Evolutionary conservation across 1,284 basidiomycete species (phyloP), one percentile per base, ranked within the genome.

Genomic region (Ustilago esculenta): DNA sequence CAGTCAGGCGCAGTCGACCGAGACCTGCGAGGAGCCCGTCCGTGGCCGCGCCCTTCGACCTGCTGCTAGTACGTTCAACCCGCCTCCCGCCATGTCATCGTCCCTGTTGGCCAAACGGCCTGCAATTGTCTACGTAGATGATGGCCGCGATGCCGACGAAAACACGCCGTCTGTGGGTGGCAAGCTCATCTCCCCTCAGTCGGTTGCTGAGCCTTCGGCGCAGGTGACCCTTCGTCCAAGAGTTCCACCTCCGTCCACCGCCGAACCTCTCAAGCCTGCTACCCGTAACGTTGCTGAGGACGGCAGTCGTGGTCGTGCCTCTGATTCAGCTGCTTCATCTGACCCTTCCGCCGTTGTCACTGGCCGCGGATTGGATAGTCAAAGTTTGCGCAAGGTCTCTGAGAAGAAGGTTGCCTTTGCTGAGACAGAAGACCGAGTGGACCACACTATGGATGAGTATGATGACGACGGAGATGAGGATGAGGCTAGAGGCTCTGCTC

Each of bases 331-430:
- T 2, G 20, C 58, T 23, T 27, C 50, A 4, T 50, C 51, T 5
- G 36, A 44, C 30, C 17, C 47, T 9, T 24, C 34, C 9, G 12
- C 46, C 3, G 7, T 45, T 11, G 27, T 32, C 15, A 34, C 32
- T 11, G 27, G 32, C 35, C 36, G 47, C 10, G 51, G 25, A 5
- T 18, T n/a, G 9, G 40, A 51, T 24, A 54, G 53, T 29, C 65
- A 52, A 0, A 59, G 39, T 17, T 50, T 55, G 3, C 53, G 48
- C 44, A 61, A 55, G 40, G 36, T 45, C 20, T 34, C 49, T 27
- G 73, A 75, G 46, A 75, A 76, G 56, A 77, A 77, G 39, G 75
- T 77, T n/a, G 73, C 73, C n/a, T 77, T 77, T 37, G 75, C 73
- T 1, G 68, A 73, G 53, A 70, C 69, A 3, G 72, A 77, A 33